Evolutionary conservation across 768 basidiomycete genomes (phyloP), one percentile per base, ranked within the genome.

Genomic region (Suillus alpinus): DNA sequence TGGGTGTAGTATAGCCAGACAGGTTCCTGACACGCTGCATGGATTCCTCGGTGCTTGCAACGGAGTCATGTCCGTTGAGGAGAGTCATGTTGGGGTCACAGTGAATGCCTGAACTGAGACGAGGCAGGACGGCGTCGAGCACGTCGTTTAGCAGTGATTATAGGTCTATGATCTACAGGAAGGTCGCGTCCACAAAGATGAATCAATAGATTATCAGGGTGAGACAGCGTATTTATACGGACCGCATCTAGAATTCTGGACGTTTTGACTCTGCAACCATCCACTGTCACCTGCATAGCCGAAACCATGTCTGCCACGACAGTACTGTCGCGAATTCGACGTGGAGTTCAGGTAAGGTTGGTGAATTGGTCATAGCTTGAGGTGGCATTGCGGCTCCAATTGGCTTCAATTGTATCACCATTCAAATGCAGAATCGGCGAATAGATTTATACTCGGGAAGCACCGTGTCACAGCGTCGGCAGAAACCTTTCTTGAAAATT

Each of bases 1-100:
- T 86, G 13, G 94, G 92, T 6, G 94, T 94, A 34, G 86, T 92
- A 75, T 98, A 98, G 0, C 95, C 95, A 1, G 91, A 89, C 20
- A 87, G 72, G 71, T 93, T 91, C 79, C 91, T 84, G 66, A 93
- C 75, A 61, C 85, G 84, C 57, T 88, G 83, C 32, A 82, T 51
- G 0, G 84, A 80, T 0, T 78, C 67, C 53, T 85, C 83, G 75
- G 83, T 82, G 69, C 68, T 23, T 16, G 57, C 57, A 39, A 67
- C 65, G 14, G 71, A 52, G 6, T 44, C 59, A 34, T 73, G 69
- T 1, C 63, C 64, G 26, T 49, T 57, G 41, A 61, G 57, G 10
- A 37, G 57, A 34, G n/a, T 46, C 36, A 36, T 31, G 47, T 36
- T 57, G 1, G 60, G 39, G 50, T 62, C 57, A 12, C 44, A 14